Evolutionary conservation across 129 eudicot species (phyloP).

Genomic region (Saussurea involucrata): DNA sequence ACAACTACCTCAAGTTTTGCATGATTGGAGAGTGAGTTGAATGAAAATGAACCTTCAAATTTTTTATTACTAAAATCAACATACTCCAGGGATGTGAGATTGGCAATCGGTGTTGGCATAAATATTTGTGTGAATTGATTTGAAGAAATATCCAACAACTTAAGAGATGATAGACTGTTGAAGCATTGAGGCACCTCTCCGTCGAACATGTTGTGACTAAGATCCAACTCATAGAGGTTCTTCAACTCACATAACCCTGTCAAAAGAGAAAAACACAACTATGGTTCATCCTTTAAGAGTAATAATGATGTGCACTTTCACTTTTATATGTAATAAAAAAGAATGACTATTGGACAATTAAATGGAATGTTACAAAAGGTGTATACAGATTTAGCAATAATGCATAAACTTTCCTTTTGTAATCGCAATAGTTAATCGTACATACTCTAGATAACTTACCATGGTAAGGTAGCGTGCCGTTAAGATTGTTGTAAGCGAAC

Average conservation of each 20-base stretch:
- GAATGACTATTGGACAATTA: neutral
- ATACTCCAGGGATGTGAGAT: conserved; percentile 34
- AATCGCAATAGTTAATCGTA: neutral
- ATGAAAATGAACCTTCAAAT: conserved; percentile 26
- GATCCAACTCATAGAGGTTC: conserved; percentile 11
- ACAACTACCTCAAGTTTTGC: conserved; percentile 20
- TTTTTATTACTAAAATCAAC: conserved; percentile 25
- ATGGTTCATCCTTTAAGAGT: neutral
- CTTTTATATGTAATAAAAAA: neutral
- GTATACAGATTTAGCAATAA: neutral
- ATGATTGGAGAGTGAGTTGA: conserved; percentile 3
- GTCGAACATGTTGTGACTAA: neutral
- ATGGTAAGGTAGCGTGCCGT: conserved; percentile 1
- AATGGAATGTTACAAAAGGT: neutral
- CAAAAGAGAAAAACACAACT: neutral
- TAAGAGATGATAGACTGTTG: neutral
- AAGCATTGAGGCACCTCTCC: neutral
- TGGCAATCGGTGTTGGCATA: conserved; percentile 4
- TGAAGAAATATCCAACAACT: neutral
- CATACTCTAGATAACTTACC: neutral
- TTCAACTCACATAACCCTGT: conserved; percentile 29
- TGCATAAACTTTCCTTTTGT: neutral
- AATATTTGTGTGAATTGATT: conserved; percentile 2
- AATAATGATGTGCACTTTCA: neutral
- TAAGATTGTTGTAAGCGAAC: neutral